phyloP scores from a whole-genome alignment of 139 green algal genomes.

The Coccomyxa sp. region DNA sequence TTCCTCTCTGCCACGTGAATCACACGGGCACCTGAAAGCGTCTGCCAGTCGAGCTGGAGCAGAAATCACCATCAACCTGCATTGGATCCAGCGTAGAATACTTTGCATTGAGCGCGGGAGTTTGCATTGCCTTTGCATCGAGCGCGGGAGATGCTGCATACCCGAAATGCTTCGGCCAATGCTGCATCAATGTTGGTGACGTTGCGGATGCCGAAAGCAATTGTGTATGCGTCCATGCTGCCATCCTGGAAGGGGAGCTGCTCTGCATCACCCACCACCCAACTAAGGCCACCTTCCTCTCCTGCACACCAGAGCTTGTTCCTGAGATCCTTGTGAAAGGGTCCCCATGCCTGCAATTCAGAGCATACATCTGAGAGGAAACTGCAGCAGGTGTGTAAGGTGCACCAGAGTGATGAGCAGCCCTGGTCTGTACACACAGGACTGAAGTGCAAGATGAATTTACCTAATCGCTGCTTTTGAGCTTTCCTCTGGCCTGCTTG shows the following conservation, averaged over 20 bases:
- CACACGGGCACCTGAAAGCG: too few species aligned
- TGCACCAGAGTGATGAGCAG: too few species aligned
- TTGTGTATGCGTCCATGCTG: conserved; percentile 89
- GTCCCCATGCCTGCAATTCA: too few species aligned
- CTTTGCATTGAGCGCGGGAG: background rate
- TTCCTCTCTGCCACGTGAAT: background rate
- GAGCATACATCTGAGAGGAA: background rate
- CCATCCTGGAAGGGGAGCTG: conserved; percentile 68
- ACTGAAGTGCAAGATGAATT: background rate
- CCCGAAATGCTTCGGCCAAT: conserved; percentile 75
- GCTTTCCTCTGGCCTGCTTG: conserved; percentile 52
- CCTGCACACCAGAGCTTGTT: background rate
- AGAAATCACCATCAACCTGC: too few species aligned
- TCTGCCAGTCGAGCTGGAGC: too few species aligned
- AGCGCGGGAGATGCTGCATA: background rate
- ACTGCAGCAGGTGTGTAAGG: background rate
- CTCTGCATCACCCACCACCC: conserved; percentile 87
- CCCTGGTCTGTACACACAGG: too few species aligned
- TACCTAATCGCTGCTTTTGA: background rate
- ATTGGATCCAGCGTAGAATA: background rate
- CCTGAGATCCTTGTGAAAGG: too few species aligned
- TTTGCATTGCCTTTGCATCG: background rate
- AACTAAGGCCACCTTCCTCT: conserved; percentile 53
- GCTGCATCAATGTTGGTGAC: conserved; percentile 78
- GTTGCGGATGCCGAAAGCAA: conserved; percentile 98